A percentile compares a stretch with the other conserved stretches of the same genome.
Evolutionary conservation across 2,329 filamentous ascomycete genomes (phyloP).

Genomic region (Colletotrichum siamense): DNA sequence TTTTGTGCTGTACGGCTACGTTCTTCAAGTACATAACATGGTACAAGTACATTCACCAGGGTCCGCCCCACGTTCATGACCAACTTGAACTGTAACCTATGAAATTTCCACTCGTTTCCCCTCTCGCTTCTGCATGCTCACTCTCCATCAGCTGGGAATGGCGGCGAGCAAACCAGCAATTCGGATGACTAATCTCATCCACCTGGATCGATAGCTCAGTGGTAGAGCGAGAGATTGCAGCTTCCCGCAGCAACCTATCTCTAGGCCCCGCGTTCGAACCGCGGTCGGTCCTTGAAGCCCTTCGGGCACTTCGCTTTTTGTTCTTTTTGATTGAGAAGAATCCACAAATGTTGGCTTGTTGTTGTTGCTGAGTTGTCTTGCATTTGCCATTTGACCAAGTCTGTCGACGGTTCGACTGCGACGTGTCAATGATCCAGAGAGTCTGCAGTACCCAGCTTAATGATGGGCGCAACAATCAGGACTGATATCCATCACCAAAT

Average conservation of each 20-base stretch:
- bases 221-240: conserved; percentile 24
- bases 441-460: not conserved
- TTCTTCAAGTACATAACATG: not conserved
- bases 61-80: not conserved
- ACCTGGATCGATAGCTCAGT: conserved; percentile 21
- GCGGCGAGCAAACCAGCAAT: not conserved
- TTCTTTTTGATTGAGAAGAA: not conserved
- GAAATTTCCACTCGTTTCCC: not conserved
- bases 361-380: not conserved
- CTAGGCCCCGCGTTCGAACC: conserved; percentile 23
- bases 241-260: conserved; percentile 6
- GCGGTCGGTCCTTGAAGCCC: conserved; percentile 15
- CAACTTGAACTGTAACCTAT: not conserved
- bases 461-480: not conserved
- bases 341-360: not conserved
- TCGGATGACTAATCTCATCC: conserved; percentile 3
- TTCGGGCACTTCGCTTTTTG: not conserved
- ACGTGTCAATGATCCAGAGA: not conserved
- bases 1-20: not conserved
- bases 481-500: not conserved
- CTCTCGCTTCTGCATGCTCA: not conserved
- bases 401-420: not conserved
- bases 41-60: not conserved
- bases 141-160: not conserved
- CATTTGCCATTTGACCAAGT: not conserved